phyloP scores from a whole-genome alignment of 345 rosid genomes.

The Boechera stricta region DNA sequence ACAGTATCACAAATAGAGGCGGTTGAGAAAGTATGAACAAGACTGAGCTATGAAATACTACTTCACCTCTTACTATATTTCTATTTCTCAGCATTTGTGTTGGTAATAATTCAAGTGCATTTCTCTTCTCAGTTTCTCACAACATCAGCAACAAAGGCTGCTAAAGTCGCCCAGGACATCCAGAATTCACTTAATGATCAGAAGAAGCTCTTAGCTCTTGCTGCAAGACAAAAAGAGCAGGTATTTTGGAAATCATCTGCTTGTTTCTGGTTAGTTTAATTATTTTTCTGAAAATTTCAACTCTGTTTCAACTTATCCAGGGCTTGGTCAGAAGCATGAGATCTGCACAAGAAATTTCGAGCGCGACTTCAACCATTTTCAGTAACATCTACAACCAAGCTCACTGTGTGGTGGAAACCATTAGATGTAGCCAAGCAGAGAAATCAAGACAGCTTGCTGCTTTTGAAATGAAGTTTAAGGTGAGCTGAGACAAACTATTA shows the following conservation, averaged over 20 bases:
- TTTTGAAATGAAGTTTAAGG: slow-evolving; percentile 72
- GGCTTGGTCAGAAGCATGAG: slow-evolving; percentile 61
- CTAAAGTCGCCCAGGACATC: slow-evolving; percentile 57
- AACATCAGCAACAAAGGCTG: slow-evolving; percentile 57
- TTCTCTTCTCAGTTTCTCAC: slow-evolving; percentile 61
- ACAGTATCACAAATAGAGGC: slow-evolving; percentile 53
- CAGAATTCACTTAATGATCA: slow-evolving; percentile 67
- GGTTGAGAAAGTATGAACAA: slow-evolving; percentile 63
- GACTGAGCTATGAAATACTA: slow-evolving; percentile 4
- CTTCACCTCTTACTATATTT: not conserved
- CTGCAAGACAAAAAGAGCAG: slow-evolving; percentile 72
- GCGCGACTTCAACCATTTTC: slow-evolving; percentile 59
- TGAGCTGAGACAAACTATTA: slow-evolving; percentile 38
- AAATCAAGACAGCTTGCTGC: slow-evolving; percentile 55
- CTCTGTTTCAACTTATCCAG: slow-evolving; percentile 43
- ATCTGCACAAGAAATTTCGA: slow-evolving; percentile 67
- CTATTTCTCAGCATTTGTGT: not conserved
- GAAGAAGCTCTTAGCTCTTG: slow-evolving; percentile 59
- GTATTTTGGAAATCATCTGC: slow-evolving; percentile 41
- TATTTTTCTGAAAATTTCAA: slow-evolving; percentile 6
- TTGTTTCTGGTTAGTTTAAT: slow-evolving; percentile 18
- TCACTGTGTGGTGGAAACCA: slow-evolving; percentile 48
- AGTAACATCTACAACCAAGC: slow-evolving; percentile 68
- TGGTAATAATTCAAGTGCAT: not conserved
- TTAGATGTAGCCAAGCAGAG: slow-evolving; percentile 62